A percentile compares a stretch with the other conserved stretches of the same genome.
Evolutionary conservation across 495 filamentous ascomycete genomes (phyloP).

Genomic region (Durotheca rogersii): DNA sequence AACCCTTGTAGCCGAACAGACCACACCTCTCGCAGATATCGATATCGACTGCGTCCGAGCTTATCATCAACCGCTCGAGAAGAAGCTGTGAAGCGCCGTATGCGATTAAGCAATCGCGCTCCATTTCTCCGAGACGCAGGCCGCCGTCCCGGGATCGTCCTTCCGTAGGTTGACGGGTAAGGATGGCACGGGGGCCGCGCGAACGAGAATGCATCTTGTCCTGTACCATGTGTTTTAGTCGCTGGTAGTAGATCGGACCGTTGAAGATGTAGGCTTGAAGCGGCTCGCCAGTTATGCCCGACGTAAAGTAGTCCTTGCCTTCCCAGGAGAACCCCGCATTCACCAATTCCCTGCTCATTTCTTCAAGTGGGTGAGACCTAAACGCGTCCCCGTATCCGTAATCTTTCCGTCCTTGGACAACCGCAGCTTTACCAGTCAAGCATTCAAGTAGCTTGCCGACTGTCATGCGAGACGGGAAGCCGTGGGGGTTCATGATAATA

Average conservation of each 20-base stretch:
- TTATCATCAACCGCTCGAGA: slow-evolving; percentile 91
- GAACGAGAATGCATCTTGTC: slow-evolving; percentile 99
- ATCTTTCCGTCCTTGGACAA: slow-evolving; percentile 75
- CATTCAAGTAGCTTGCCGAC: slow-evolving; percentile 98
- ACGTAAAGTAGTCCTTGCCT: slow-evolving; percentile 94
- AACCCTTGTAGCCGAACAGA: slow-evolving; percentile 90
- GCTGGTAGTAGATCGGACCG: slow-evolving; percentile 99
- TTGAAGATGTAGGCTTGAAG: slow-evolving; percentile 97
- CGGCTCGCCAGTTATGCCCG: slow-evolving; percentile 90
- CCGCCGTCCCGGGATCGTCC: slow-evolving; percentile 91
- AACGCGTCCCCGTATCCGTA: slow-evolving; percentile 89
- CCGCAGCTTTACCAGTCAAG: slow-evolving; percentile 89
- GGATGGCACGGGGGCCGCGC: slow-evolving; percentile 81
- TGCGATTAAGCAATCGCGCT: slow-evolving; percentile 94
- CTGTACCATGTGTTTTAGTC: slow-evolving; percentile 99
- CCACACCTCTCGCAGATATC: slow-evolving; percentile 93
- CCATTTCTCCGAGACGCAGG: slow-evolving; percentile 96
- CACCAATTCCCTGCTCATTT: slow-evolving; percentile 82
- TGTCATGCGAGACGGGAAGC: slow-evolving; percentile 99
- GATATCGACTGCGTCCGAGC: slow-evolving; percentile 82
- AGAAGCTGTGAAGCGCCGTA: slow-evolving; percentile 92
- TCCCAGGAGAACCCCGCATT: slow-evolving; percentile 90
- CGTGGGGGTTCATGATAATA: slow-evolving; percentile 99
- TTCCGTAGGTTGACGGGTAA: slow-evolving; percentile 96
- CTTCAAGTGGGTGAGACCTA: slow-evolving; percentile 84